A percentile compares a stretch with the other conserved stretches of the same genome.
These are phyloP conservation scores for Nemania abortiva DNA, from an alignment of 2,329 filamentous ascomycete genomes.

Conservation along the genomic window DNA sequence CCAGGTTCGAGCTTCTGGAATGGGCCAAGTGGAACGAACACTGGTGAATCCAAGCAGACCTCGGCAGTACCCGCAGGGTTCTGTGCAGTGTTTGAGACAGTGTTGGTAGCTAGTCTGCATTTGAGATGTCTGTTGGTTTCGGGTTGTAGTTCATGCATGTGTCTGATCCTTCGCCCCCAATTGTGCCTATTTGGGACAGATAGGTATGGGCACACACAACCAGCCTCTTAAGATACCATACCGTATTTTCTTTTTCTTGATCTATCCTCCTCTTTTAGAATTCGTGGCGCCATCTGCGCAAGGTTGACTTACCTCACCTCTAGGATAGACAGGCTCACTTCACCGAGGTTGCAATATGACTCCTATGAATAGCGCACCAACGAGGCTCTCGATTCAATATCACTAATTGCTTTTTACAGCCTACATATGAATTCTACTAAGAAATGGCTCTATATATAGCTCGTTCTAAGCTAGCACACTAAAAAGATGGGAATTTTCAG, in stretches of 20 bases:
- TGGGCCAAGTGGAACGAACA: neutral
- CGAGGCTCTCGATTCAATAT: neutral
- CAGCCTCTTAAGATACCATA: neutral
- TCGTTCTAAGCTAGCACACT: neutral
- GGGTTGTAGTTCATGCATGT: slow-evolving; percentile 18
- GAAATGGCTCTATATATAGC: neutral
- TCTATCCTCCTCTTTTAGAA: neutral
- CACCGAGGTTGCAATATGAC: no score
- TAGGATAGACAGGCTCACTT: neutral
- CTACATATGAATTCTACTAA: neutral
- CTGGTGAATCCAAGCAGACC: neutral
- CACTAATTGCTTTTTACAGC: neutral
- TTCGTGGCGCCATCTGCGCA: neutral
- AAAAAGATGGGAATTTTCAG: neutral
- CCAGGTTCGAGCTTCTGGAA: neutral
- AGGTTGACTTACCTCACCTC: neutral
- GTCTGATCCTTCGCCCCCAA: slow-evolving; percentile 27
- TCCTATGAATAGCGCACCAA: neutral
- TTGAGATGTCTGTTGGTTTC: slow-evolving; percentile 8
- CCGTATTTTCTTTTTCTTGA: neutral
- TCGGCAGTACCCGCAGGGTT: slow-evolving; percentile 16
- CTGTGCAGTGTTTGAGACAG: slow-evolving; percentile 17
- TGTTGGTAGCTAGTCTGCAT: slow-evolving; percentile 33
- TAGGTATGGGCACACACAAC: neutral
- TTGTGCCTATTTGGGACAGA: neutral